Percentiles rank a stretch among this genome's conserved stretches.
Conservation (phyloP, 495 filamentous ascomycete species). For the Thozetella sp. region DNA sequence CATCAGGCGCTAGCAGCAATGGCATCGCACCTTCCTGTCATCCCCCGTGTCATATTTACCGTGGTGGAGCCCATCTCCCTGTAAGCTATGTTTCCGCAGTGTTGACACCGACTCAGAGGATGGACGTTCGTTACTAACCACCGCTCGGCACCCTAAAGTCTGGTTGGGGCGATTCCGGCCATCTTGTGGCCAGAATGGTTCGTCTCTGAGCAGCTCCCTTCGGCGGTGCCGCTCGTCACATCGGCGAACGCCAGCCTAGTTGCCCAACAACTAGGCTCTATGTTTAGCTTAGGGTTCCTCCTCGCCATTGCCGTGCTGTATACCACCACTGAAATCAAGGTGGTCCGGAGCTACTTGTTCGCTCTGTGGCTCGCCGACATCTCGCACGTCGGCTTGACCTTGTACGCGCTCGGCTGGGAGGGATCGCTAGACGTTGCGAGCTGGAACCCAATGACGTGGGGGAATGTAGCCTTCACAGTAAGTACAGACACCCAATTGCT, state of each 20-base stretch:
- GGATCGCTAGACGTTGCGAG: constrained; percentile 50
- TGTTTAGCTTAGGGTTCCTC: constrained; percentile 66
- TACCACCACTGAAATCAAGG: constrained; percentile 62
- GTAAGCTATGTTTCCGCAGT: constrained; percentile 37
- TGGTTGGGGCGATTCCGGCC: constrained; percentile 58
- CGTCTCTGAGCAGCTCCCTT: constrained; percentile 58
- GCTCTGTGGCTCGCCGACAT: constrained; percentile 68
- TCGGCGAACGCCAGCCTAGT: constrained; percentile 34
- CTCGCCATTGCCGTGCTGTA: constrained; percentile 63
- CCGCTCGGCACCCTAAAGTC: constrained; percentile 24
- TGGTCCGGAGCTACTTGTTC: constrained; percentile 68
- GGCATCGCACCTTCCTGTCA: constrained; percentile 49
- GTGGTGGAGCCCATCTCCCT: constrained; percentile 70
- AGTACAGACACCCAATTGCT: constrained; percentile 9
- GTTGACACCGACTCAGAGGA: constrained; percentile 9
- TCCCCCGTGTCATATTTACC: constrained; percentile 58
- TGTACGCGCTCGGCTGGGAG: constrained; percentile 56
- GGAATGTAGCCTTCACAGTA: constrained; percentile 69
- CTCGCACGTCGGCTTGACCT: constrained; percentile 68
- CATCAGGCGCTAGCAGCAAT: constrained; percentile 25
- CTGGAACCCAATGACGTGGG: constrained; percentile 76
- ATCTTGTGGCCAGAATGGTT: constrained; percentile 60
- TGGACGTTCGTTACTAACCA: not conserved
- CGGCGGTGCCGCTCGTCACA: constrained; percentile 19
- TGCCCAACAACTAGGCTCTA: constrained; percentile 61